Evolutionary conservation across 2,329 filamentous ascomycete genomes (phyloP).

Genomic region (Eurotiales sp.): DNA sequence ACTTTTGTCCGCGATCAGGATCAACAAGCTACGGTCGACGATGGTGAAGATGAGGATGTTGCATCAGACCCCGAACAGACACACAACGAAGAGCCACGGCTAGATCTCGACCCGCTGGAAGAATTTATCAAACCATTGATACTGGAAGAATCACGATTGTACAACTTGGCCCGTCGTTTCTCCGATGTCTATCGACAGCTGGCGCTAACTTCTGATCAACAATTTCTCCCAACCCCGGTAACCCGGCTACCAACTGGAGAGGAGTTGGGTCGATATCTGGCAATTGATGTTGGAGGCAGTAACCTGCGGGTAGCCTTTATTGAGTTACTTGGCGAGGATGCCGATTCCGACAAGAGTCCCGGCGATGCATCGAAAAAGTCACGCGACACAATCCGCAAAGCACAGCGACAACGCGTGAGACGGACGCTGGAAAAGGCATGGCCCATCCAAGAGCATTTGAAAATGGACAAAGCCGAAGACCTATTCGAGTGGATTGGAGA

Average conservation of each 20-base stretch:
- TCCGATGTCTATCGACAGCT: constrained; percentile 43
- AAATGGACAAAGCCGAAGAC: constrained; percentile 66
- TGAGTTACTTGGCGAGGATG: constrained; percentile 46
- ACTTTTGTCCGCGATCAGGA: constrained; percentile 11
- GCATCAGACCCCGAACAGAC: constrained; percentile 26
- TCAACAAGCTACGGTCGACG: constrained; percentile 8
- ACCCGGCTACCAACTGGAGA: constrained; percentile 47
- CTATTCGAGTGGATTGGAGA: constrained; percentile 78
- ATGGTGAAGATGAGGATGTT: constrained; percentile 27
- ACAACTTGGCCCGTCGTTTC: constrained; percentile 44
- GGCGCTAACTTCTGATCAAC: constrained; percentile 42
- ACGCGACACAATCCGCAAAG: constrained; percentile 43
- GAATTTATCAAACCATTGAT: constrained; percentile 39
- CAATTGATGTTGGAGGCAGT: constrained; percentile 56
- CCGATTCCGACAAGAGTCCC: constrained; percentile 31
- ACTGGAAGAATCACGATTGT: constrained; percentile 41
- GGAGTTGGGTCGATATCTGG: constrained; percentile 53
- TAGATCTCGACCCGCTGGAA: constrained; percentile 34
- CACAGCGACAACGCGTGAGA: constrained; percentile 44
- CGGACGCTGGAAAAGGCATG: constrained; percentile 49
- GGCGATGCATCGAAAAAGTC: constrained; percentile 34
- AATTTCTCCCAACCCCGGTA: constrained; percentile 47
- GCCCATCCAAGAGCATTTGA: constrained; percentile 54
- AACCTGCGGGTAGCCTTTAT: constrained; percentile 57
- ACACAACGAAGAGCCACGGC: constrained; percentile 24